Evolutionary conservation across 495 filamentous ascomycete species (phyloP).

Genomic region (Venustampulla echinocandica): DNA sequence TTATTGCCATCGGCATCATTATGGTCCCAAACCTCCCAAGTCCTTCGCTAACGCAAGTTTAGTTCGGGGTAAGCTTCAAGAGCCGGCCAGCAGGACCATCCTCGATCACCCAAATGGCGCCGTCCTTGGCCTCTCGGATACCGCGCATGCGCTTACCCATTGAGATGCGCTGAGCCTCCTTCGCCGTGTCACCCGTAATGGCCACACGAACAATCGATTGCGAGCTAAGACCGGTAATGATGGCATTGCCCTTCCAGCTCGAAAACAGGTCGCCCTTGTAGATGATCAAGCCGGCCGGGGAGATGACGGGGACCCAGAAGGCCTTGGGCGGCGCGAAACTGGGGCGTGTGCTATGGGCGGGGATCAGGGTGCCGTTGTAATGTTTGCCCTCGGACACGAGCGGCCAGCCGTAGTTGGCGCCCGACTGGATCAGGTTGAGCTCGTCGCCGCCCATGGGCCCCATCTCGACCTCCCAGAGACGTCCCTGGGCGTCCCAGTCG

Average conservation of each 20-base stretch:
- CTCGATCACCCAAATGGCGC: not conserved
- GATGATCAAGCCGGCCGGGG: not conserved
- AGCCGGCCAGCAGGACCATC: not conserved
- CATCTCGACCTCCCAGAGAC: not conserved
- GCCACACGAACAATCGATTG: not conserved
- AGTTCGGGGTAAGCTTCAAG: not conserved
- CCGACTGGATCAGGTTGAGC: not conserved
- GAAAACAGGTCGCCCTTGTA: not conserved
- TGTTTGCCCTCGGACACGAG: not conserved
- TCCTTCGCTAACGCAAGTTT: not conserved
- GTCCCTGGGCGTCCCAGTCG: not conserved
- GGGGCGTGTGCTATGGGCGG: not conserved
- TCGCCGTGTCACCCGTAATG: not conserved
- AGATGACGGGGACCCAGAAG: not conserved
- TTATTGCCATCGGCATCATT: not conserved
- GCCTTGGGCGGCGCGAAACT: not conserved
- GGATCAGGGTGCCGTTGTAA: not conserved
- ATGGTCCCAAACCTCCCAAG: not conserved
- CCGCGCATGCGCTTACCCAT: not conserved
- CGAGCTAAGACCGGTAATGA: not conserved
- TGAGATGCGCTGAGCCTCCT: not conserved
- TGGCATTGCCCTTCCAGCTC: not conserved
- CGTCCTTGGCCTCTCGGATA: not conserved
- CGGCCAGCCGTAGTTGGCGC: not conserved
- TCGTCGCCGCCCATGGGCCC: not conserved